phyloP scores from a whole-genome alignment of 306 rosid genomes.

The Mimosa pudica region DNA sequence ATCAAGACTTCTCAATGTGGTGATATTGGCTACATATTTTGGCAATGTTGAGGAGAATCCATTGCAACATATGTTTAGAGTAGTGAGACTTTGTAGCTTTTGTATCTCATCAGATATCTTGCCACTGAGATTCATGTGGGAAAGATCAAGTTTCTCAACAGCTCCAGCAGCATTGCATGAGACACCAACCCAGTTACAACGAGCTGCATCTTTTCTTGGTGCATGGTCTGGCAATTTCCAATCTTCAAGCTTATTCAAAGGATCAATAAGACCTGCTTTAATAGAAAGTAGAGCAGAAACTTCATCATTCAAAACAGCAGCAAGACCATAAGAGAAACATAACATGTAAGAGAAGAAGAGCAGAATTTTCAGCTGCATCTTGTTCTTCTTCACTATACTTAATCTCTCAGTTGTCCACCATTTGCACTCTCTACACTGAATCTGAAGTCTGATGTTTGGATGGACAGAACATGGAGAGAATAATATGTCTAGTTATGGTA shows the following conservation, averaged over 20 bases:
- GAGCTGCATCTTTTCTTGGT: conserved; percentile 41
- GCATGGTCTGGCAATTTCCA: conserved; percentile 57
- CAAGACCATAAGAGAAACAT: conserved; percentile 36
- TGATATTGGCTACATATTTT: conserved; percentile 64
- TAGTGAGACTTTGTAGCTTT: conserved; percentile 51
- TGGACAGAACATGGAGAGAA: conserved; percentile 28
- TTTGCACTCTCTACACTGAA: conserved; percentile 38
- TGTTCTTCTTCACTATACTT: conserved; percentile 42
- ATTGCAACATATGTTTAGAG: conserved; percentile 78
- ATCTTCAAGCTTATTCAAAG: conserved; percentile 52
- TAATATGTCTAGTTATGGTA: conserved; percentile 37
- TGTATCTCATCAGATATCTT: conserved; percentile 60
- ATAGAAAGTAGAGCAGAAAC: conserved; percentile 67
- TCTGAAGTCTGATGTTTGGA: conserved; percentile 34
- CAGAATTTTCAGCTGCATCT: conserved; percentile 51
- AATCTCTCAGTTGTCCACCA: conserved; percentile 51
- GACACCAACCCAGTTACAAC: conserved; percentile 80
- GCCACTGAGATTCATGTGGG: conserved; percentile 90
- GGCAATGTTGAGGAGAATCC: conserved; percentile 71
- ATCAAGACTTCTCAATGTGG: conserved; percentile 62
- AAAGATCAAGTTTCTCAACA: conserved; percentile 71
- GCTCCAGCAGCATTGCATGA: conserved; percentile 64
- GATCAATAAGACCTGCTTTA: conserved; percentile 70
- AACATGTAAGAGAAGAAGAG: conserved; percentile 50
- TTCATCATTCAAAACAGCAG: conserved; percentile 55